Conservation (phyloP, 352 stramenopile species). For the Globisporangium splendens region DNA sequence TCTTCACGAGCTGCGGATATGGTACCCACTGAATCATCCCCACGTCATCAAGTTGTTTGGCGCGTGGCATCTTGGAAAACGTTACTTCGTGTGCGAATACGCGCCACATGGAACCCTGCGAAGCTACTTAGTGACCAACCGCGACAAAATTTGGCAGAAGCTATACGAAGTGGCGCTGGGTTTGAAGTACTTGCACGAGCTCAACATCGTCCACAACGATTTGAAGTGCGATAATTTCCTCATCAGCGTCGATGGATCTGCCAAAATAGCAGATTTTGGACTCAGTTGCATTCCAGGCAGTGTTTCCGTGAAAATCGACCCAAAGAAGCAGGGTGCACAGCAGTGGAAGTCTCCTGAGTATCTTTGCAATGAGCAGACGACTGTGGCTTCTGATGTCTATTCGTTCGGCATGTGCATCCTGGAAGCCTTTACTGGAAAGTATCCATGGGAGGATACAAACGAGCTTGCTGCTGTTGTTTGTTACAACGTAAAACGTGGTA, state of each 20-base stretch:
- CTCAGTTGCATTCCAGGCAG: constrained; percentile 8
- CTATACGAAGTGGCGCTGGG: constrained; percentile 10
- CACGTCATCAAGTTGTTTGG: constrained; percentile 6
- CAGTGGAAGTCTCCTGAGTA: constrained; percentile 4
- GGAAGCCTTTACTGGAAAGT: constrained; percentile 1
- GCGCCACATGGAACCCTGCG: background rate
- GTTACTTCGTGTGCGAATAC: constrained; percentile 10
- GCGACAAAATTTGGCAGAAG: constrained; percentile 9
- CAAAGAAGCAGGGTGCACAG: background rate
- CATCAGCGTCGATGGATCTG: background rate
- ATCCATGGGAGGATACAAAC: background rate
- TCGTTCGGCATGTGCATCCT: constrained; percentile 19
- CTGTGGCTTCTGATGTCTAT: constrained; percentile 16
- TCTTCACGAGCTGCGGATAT: constrained; percentile 10
- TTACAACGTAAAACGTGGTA: background rate
- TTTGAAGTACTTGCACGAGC: constrained; percentile 7
- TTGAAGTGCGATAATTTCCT: constrained; percentile 18
- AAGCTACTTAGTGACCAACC: background rate
- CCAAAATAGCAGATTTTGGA: constrained; percentile 14
- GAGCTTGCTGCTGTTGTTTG: background rate
- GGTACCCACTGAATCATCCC: constrained; percentile 1
- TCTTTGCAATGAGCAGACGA: background rate
- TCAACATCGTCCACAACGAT: constrained; percentile 11
- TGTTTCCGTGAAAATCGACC: background rate
- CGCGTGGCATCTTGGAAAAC: constrained; percentile 3